These are phyloP conservation scores for Nothomitra cinnamomea DNA, from an alignment of 2,329 filamentous ascomycete species.

Conservation along the genomic window DNA sequence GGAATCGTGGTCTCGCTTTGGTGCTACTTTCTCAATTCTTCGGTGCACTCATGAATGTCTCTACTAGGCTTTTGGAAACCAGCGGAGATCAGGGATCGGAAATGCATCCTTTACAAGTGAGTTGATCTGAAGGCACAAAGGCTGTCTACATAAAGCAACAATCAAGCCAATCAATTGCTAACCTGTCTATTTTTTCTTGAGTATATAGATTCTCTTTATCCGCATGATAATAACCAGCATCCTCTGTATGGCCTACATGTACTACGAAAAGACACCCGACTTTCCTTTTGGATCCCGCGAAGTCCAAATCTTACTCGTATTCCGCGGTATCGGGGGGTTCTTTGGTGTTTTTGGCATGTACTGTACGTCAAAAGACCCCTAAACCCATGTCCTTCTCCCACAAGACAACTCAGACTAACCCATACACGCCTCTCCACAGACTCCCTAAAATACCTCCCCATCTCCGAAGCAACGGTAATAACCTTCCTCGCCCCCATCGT, in stretches of 20 bases:
- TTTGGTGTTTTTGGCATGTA: constrained; percentile 69
- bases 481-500: constrained; percentile 72
- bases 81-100: constrained; percentile 46
- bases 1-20: constrained; percentile 55
- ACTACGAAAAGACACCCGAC: constrained; percentile 45
- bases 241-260: constrained; percentile 56
- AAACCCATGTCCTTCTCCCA: no score
- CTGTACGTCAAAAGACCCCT: constrained; percentile 23
- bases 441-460: constrained; percentile 53
- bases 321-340: constrained; percentile 53
- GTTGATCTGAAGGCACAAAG: not conserved
- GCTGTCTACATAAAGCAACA: not conserved
- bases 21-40: constrained; percentile 67
- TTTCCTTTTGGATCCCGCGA: constrained; percentile 52
- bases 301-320: constrained; percentile 49
- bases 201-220: constrained; percentile 50
- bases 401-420: no score
- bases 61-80: constrained; percentile 56
- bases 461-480: constrained; percentile 78
- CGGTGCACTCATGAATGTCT: constrained; percentile 70
- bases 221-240: constrained; percentile 60
- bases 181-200: no score
- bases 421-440: no score
- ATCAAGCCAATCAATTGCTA: no score
- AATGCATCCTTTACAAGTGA: constrained; percentile 61